phyloP scores from a whole-genome alignment of 2,329 filamentous ascomycete genomes.

The Amauroascus verrucosus region DNA sequence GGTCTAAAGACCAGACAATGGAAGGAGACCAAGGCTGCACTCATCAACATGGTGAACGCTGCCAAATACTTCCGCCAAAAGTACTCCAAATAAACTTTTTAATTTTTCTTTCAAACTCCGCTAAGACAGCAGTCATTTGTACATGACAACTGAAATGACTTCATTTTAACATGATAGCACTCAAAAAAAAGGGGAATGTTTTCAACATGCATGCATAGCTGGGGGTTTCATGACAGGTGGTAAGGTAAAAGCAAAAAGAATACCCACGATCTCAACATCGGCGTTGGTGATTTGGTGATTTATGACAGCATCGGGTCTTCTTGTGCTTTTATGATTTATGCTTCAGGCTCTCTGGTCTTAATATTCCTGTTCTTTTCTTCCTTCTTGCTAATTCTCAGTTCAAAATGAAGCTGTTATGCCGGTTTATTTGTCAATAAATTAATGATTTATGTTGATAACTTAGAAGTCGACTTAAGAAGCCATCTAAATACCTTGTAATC shows the following conservation, averaged over 20 bases:
- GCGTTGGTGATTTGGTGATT: slow-evolving; percentile 26
- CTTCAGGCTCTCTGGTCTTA: not conserved
- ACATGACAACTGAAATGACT: slow-evolving; percentile 10
- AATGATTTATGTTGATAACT: not conserved
- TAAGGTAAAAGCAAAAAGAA: slow-evolving; percentile 24
- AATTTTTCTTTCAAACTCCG: not conserved
- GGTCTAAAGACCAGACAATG: slow-evolving; percentile 98
- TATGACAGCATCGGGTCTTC: slow-evolving; percentile 8
- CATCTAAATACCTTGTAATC: not conserved
- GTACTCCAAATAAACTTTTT: slow-evolving; percentile 52
- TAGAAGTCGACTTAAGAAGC: not conserved
- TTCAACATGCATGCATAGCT: slow-evolving; percentile 20
- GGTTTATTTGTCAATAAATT: not conserved
- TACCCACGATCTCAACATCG: slow-evolving; percentile 45
- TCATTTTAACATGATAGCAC: slow-evolving; percentile 5
- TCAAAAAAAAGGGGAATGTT: slow-evolving; percentile 13
- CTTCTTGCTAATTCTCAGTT: no score
- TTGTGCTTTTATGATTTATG: slow-evolving; percentile 7
- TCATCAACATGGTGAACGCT: slow-evolving; percentile 95
- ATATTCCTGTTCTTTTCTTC: not conserved
- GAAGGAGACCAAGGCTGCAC: slow-evolving; percentile 94
- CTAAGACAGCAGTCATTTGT: not conserved
- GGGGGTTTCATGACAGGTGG: slow-evolving; percentile 10
- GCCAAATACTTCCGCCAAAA: slow-evolving; percentile 94
- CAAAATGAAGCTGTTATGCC: not conserved